Evolutionary conservation across 805 yeast genomes (phyloP).

Genomic region (Spathaspora arborariae): DNA sequence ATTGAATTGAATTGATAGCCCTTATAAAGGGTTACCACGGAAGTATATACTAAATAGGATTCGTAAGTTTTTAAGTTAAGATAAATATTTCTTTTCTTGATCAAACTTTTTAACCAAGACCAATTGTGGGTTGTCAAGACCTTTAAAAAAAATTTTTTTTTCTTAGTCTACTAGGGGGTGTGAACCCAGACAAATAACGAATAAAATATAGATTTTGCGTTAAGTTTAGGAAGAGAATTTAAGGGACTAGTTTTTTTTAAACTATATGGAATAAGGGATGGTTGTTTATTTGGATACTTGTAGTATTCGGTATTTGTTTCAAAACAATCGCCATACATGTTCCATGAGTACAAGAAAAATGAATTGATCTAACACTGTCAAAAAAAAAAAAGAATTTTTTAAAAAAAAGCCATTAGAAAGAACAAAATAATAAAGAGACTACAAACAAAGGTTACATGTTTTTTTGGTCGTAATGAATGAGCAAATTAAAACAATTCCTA

Average conservation of each 20-base stretch:
- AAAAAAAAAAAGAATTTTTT: too few relatives aligned
- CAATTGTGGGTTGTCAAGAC: too few relatives aligned
- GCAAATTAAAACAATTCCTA: not conserved
- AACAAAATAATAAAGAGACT: not conserved
- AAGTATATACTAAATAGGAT: not conserved
- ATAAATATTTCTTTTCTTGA: too few relatives aligned
- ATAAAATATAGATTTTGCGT: too few relatives aligned
- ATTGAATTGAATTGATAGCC: not conserved
- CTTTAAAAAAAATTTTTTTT: too few relatives aligned
- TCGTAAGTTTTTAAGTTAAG: not conserved
- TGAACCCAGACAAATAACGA: too few relatives aligned
- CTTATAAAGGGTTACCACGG: not conserved
- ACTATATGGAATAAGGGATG: too few relatives aligned
- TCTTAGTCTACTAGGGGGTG: not conserved
- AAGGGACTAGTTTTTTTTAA: too few relatives aligned
- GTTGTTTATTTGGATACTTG: not conserved
- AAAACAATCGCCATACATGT: not conserved
- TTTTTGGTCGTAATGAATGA: not conserved
- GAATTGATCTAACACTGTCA: not conserved
- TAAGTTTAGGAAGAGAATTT: too few relatives aligned
- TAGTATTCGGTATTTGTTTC: not conserved
- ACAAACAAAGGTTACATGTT: not conserved
- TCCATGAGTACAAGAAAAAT: not conserved
- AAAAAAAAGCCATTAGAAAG: not conserved
- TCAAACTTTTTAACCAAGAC: too few relatives aligned